Base-by-base conservation (phyloP, 129 eudicot species). In the Flaveria brownii region DNA sequence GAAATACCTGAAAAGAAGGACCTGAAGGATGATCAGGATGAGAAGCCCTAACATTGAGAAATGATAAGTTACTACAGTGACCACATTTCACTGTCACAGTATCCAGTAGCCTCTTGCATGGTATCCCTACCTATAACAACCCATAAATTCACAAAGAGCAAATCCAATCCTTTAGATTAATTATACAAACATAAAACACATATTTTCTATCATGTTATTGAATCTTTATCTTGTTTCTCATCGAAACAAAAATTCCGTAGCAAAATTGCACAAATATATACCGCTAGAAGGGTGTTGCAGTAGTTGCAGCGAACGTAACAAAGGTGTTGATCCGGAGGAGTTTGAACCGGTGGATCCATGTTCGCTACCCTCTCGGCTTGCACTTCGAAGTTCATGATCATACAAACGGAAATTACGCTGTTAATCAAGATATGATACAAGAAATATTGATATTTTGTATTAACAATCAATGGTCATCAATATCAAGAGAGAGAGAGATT, bases 21-120 rank as follows among this genome's bases (percentile, higher is more conserved):
- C 79, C 78, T 36, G 70, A 57, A 10, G 84, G 72, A 20, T 71
- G 79, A 70, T 84, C 81, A 76, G 80, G 83, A 61, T 85, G 96
- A 50, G 92, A 85, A 75, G 91, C 89, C 85, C 92, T 88, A 17
- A 91, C 82, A 71, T 88, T 91, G 28, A 94, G 89, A 74, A 88
- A 94, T 16, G 98, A 94, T 71, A 94, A 86, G 76, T 88, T 91
- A 78, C 97, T 86, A 76, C 98, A 94, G 68, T 94, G 93, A 18
- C 98, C 98, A 67, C 98, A 94, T 80, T 94, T 94, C 68, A 94
- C 97, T 25, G 97, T 94, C 84, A 94, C 96, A 0, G 97, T 88
- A 50, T 94, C 98, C 92, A 91, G 9, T 77, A 91, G 70, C 86
- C 96, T 88, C 85, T 85, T 91, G 90, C 81, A 84, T 74, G 98